Percentiles rank a stretch among this genome's conserved stretches.
Conservation (phyloP, 768 basidiomycete species). For the Candolleomyces efflorescens region DNA sequence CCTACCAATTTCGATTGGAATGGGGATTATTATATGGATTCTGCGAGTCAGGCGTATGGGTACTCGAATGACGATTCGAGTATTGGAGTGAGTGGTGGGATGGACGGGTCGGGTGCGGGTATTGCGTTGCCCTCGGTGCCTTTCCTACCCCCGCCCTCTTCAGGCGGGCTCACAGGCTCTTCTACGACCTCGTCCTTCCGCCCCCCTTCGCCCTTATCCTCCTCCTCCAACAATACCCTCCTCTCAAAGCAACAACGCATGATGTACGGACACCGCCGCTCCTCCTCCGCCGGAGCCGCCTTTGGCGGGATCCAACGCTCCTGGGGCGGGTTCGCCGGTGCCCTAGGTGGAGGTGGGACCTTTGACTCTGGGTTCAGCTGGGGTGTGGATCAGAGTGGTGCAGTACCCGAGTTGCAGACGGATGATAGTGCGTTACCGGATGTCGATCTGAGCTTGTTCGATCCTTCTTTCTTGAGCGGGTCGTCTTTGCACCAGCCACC, state of each 20-base stretch:
- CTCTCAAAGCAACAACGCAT: conserved; percentile 12
- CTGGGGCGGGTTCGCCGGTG: background rate
- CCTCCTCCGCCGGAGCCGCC: conserved; percentile 12
- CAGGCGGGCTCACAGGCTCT: conserved; percentile 7
- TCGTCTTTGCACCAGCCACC: background rate
- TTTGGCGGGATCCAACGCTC: conserved; percentile 9
- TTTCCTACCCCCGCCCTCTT: conserved; percentile 34
- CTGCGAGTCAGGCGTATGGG: background rate
- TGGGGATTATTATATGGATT: background rate
- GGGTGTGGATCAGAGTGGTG: background rate
- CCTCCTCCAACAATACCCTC: background rate
- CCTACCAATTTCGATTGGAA: conserved; percentile 16
- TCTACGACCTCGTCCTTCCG: conserved; percentile 12
- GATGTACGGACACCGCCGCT: conserved; percentile 12
- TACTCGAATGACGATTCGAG: background rate
- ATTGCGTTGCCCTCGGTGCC: conserved; percentile 43
- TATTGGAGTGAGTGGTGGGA: too few species aligned
- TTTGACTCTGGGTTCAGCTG: background rate
- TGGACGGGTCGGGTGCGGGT: background rate
- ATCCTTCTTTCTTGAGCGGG: conserved; percentile 3
- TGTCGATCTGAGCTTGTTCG: conserved; percentile 12
- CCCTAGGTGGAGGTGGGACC: background rate
- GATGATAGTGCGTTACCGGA: conserved; percentile 12
- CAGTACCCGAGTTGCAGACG: conserved; percentile 5
- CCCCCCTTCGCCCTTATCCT: conserved; percentile 4